Percentiles rank a stretch among this genome's conserved stretches.
These are phyloP conservation scores for Clarkia xantiana DNA, from an alignment of 345 rosid species.

Conservation along the genomic window DNA sequence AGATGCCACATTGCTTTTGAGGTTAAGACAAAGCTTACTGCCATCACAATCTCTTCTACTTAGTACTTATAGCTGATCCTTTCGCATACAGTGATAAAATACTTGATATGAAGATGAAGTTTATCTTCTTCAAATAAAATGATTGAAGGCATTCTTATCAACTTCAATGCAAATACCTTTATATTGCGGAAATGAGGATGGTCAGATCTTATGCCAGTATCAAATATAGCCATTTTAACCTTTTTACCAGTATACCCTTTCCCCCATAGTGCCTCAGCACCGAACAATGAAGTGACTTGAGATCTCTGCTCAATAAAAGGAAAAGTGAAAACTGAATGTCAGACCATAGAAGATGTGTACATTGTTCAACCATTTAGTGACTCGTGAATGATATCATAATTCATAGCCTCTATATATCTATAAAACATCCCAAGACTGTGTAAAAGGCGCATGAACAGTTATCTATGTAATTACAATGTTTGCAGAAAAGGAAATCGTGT, in stretches of 20 bases:
- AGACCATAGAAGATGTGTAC: background rate
- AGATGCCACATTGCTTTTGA: no score
- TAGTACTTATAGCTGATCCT: no score
- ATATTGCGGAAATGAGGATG: conserved; percentile 96
- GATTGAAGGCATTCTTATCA: conserved; percentile 2
- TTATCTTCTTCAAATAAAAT: no score
- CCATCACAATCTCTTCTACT: no score
- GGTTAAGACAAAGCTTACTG: no score
- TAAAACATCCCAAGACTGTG: no score
- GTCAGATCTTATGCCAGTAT: conserved; percentile 83
- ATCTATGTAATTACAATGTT: no score
- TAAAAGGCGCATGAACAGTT: no score
- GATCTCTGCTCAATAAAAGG: conserved; percentile 34
- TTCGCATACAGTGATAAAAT: background rate
- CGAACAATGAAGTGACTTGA: conserved; percentile 89
- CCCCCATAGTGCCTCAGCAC: conserved; percentile 78
- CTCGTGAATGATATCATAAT: no score
- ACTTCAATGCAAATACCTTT: conserved; percentile 39
- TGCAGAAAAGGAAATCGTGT: no score
- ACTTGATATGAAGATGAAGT: background rate
- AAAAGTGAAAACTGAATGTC: background rate
- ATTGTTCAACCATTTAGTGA: background rate
- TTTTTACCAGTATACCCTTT: conserved; percentile 87
- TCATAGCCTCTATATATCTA: no score
- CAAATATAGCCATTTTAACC: conserved; percentile 98